Evolutionary conservation across 352 stramenopile species (phyloP), one percentile per base, ranked within the genome.

Genomic region (Phytopythium litorale): DNA sequence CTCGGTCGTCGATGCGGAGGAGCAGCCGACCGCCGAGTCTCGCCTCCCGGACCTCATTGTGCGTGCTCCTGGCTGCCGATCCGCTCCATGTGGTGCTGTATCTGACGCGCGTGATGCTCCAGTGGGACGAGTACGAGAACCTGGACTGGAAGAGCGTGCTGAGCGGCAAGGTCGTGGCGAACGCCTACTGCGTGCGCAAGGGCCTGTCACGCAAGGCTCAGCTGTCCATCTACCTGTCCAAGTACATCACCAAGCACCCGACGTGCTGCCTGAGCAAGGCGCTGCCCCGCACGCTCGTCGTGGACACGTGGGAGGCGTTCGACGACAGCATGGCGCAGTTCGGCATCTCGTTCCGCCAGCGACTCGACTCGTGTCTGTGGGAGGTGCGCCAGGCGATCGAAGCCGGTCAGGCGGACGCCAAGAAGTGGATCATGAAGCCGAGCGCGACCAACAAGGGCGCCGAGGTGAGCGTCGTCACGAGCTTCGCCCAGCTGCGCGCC

Each of bases 351-450:
- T 84, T 87, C 61, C 75, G 77, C 33, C 74, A 87, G 35, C 75
- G 77, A 8, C 62, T 87, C 35, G 77, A 87, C 52, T 81, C 75
- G 40, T 87, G 77, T 63, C 28, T 87, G 48, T 87, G 77, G 77
- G 77, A 87, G 56, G 75, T 79, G 25, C 72, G 62, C 23, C 72
- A 84, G 30, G 66, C 62, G 18, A 66, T 87, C n/a, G 77, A 84
- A 56, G 55, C 55, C 23, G 18, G 40, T 38, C 23, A 60, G 7
- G 64, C 59, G 9, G 67, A 79, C 30, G 60, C 62, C 19, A 74
- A 74, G 5, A 78, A 66, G 48, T 91, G 78, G 80, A 92, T 92
- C 49, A 82, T 92, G 67, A 92, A 92, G 49, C 80, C 80, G 12
- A 88, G 75, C 58, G 81, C 80, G 13, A 84, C 81, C 1, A 92